These are phyloP conservation scores for Galeopsis tetrahit DNA, from an alignment of 257 asterid species.

Conservation along the genomic window DNA sequence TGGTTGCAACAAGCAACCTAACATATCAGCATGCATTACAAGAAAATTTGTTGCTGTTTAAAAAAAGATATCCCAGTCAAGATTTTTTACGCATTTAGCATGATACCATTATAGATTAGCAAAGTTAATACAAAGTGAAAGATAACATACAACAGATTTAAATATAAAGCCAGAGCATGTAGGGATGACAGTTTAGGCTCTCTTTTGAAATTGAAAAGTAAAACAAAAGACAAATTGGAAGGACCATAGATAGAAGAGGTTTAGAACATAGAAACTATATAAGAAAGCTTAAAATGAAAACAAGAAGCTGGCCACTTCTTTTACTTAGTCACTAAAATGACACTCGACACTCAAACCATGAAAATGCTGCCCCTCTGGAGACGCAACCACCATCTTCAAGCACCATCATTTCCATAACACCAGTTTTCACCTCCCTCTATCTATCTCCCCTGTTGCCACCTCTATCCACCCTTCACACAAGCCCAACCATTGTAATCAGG, in stretches of 20 bases:
- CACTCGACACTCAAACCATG: slow-evolving; percentile 18
- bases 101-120: slow-evolving; percentile 7
- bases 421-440: slow-evolving; percentile 8
- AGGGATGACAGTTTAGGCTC: slow-evolving; percentile 1
- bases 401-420: slow-evolving; percentile 23
- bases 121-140: slow-evolving; percentile 15
- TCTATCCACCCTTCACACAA: slow-evolving; percentile 4
- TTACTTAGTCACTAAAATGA: not conserved
- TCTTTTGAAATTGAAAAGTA: not conserved
- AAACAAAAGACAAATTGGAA: not conserved
- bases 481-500: not conserved
- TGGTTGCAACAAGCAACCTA: not conserved
- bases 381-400: slow-evolving; percentile 18
- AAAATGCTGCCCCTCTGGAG: slow-evolving; percentile 1
- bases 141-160: slow-evolving; percentile 7
- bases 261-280: not conserved
- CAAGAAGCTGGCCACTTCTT: slow-evolving; percentile 9
- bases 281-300: not conserved
- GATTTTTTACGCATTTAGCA: slow-evolving; percentile 11
- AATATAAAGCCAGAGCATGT: not conserved
- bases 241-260: not conserved
- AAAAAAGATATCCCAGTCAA: not conserved
- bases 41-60: not conserved
- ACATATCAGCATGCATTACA: slow-evolving; percentile 13
- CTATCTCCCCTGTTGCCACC: slow-evolving; percentile 4